phyloP scores from a whole-genome alignment of 192 early-diverging fungal genomes.

The Coemansia sp. region DNA sequence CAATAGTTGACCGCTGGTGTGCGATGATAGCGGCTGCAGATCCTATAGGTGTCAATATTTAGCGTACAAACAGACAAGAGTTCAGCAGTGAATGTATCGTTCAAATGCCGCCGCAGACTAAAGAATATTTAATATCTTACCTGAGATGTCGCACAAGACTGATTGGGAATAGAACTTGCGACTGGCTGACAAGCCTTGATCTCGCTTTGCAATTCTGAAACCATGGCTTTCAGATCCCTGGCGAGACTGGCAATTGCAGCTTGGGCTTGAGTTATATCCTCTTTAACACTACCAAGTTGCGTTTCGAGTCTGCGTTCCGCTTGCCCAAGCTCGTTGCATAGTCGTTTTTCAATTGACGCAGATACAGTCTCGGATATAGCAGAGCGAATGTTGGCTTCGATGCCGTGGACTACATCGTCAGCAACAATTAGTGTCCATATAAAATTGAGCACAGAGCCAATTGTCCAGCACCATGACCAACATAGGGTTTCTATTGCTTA shows the following conservation, averaged over 20 bases:
- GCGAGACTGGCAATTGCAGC: not conserved
- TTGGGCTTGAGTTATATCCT: not conserved
- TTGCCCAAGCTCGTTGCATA: not conserved
- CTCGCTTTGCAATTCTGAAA: not conserved
- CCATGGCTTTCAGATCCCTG: constrained; percentile 1
- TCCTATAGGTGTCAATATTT: not conserved
- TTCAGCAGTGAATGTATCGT: not conserved
- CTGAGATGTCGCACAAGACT: not conserved
- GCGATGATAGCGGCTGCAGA: not conserved
- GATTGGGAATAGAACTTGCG: not conserved
- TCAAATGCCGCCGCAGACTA: not conserved
- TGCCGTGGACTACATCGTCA: not conserved
- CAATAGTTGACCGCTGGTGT: not conserved
- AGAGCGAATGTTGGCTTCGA: not conserved
- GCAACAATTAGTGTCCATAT: too few species aligned
- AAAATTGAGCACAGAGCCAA: not conserved
- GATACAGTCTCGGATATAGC: not conserved
- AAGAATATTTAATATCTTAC: not conserved
- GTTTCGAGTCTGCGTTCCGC: not conserved
- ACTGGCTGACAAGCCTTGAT: not conserved
- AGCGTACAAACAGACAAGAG: not conserved
- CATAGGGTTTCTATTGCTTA: not conserved
- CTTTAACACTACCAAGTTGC: not conserved
- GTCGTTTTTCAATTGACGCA: not conserved
- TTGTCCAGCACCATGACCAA: not conserved